Evolutionary conservation across 169 alveolate genomes (phyloP), one percentile per base, ranked within the genome.

Genomic region (Eimeria maxima): DNA sequence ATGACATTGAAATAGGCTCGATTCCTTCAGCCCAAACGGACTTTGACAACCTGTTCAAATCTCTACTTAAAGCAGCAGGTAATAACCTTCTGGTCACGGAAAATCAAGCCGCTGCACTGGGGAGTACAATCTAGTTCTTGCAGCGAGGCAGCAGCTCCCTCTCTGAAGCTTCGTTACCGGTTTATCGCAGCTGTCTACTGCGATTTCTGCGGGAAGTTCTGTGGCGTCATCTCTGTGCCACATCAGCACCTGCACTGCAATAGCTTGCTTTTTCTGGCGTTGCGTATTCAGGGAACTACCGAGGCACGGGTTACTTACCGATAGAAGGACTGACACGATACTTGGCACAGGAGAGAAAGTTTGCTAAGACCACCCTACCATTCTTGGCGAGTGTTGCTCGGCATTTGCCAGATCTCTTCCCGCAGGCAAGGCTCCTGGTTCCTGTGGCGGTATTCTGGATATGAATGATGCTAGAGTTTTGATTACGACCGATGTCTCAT

Each of bases 301-400:
- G 83, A 33, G 83, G 83, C 13, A 53, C 55, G 55, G 53, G 83
- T 14, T 29, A 33, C 29, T 73, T 73, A 73, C 83, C 14, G 18
- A 38, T 38, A 33, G 29, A 53, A 7, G 55, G 55, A 73, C 83
- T 73, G 53, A 38, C 83, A 11, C 2, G 29, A 5, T 38, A 73
- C 20, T 73, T 73, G 53, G 83, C 13, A 53, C 83, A 73, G 29
- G 53, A 73, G 16, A 16, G 14, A 33, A 29, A 38, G 0, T 73
- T 73, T 38, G 5, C 6, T 38, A 33, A 16, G 53, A 20, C 2
- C 4, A 73, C 83, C 13, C 29, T 73, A 14, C 83, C 83, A 38
- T 73, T 73, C 55, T 16, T 73, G 83, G 83, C 83, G 29, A 73
- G 83, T 38, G 55, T 73, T 73, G 50, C 83, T 38, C 83, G 83